These are phyloP conservation scores for Lactarius sanguifluus DNA, from an alignment of 768 basidiomycete genomes.

Conservation along the genomic window DNA sequence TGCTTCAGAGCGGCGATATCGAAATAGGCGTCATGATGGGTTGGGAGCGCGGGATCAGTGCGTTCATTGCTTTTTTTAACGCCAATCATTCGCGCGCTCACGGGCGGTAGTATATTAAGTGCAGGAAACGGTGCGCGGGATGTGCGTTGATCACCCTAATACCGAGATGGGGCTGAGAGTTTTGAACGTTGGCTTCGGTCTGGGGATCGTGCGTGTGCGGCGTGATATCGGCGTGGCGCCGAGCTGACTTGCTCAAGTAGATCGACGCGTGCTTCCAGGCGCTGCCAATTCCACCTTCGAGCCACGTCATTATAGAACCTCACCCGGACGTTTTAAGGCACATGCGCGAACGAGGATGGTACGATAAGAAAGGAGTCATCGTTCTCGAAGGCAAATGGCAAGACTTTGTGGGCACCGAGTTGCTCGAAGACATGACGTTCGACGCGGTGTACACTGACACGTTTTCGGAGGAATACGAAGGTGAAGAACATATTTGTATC, in stretches of 20 bases:
- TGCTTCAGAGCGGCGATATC: conserved; percentile 59
- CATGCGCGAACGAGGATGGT: conserved; percentile 78
- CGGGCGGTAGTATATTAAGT: conserved; percentile 46
- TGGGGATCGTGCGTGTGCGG: conserved; percentile 71
- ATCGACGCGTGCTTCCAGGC: conserved; percentile 82
- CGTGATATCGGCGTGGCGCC: not conserved
- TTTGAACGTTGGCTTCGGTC: conserved; percentile 90
- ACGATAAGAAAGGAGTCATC: conserved; percentile 69
- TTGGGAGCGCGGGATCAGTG: conserved; percentile 87
- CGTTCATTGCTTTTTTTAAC: conserved; percentile 29
- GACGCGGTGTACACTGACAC: conserved; percentile 92
- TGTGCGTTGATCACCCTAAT: conserved; percentile 57
- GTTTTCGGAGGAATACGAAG: conserved; percentile 83
- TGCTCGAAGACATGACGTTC: conserved; percentile 66
- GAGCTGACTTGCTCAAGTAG: conserved; percentile 42
- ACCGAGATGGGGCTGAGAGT: conserved; percentile 53
- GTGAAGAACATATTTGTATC: conserved; percentile 38
- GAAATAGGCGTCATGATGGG: conserved; percentile 99
- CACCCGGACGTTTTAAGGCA: conserved; percentile 88
- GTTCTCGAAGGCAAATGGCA: conserved; percentile 95
- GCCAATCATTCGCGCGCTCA: conserved; percentile 20
- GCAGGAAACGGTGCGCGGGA: conserved; percentile 68
- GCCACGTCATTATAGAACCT: conserved; percentile 91
- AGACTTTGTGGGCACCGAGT: conserved; percentile 65
- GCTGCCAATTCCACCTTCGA: conserved; percentile 53